Conservation (phyloP, 805 yeast genomes). For the Metschnikowia orientalis region DNA sequence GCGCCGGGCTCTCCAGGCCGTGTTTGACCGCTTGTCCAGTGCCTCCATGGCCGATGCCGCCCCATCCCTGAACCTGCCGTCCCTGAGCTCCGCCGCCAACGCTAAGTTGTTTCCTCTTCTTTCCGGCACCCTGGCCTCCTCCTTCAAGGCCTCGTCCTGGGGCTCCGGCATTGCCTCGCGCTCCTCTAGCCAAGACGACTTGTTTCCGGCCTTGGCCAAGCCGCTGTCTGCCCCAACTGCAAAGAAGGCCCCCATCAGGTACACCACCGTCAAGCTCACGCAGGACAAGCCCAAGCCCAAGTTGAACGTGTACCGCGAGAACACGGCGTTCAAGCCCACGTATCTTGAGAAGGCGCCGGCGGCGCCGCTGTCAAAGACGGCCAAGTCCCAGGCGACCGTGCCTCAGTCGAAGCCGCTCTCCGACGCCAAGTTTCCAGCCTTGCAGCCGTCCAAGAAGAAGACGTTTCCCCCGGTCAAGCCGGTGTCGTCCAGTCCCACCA, state of each 20-base stretch:
- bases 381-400: slow-evolving; percentile 6
- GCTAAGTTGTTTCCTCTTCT: slow-evolving; percentile 48
- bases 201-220: slow-evolving; percentile 33
- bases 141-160: slow-evolving; percentile 23
- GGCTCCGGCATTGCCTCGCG: slow-evolving; percentile 15
- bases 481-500: slow-evolving; percentile 16
- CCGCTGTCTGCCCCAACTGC: slow-evolving; percentile 21
- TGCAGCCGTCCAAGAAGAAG: slow-evolving; percentile 37
- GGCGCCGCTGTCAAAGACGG: slow-evolving; percentile 1
- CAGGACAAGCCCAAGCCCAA: slow-evolving; percentile 12
- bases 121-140: slow-evolving; percentile 19
- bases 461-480: slow-evolving; percentile 59
- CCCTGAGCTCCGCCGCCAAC: slow-evolving; percentile 2
- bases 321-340: slow-evolving; percentile 24
- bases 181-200: slow-evolving; percentile 19
- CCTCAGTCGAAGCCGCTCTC: slow-evolving; percentile 26
- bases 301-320: slow-evolving; percentile 18
- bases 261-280: slow-evolving; percentile 30
- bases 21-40: slow-evolving; percentile 15
- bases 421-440: slow-evolving; percentile 45
- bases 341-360: slow-evolving; percentile 25
- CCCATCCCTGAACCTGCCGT: slow-evolving; percentile 15
- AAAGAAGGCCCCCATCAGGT: slow-evolving; percentile 28
- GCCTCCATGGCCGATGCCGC: slow-evolving; percentile 17
- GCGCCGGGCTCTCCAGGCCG: slow-evolving; percentile 33